A percentile compares a stretch with the other conserved stretches of the same genome.
These are phyloP conservation scores for Prunus dulcis DNA, from an alignment of 306 rosid genomes.

Conservation along the genomic window DNA sequence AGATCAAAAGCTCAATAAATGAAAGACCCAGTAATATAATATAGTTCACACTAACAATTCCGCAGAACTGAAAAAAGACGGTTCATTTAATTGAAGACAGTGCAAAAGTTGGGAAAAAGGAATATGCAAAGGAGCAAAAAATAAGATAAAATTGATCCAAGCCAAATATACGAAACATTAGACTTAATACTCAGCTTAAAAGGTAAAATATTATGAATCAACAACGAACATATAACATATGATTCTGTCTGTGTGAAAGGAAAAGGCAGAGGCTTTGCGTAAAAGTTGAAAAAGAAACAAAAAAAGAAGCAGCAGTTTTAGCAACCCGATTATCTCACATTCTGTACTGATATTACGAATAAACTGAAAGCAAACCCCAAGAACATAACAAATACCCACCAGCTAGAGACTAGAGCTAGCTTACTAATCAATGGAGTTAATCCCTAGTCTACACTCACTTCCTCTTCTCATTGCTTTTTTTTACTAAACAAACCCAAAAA, in stretches of 20 bases:
- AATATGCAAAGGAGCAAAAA: too few species aligned
- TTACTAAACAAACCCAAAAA: background rate
- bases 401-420: too few species aligned
- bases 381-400: background rate
- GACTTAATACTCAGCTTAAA: background rate
- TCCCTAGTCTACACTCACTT: background rate
- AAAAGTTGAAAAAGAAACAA: background rate
- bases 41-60: background rate
- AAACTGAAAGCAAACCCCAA: background rate
- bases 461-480: background rate
- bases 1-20: background rate
- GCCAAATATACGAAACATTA: background rate
- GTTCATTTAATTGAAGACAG: background rate
- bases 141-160: background rate
- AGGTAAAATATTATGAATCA: background rate
- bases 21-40: background rate
- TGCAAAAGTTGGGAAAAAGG: background rate
- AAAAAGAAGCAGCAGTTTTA: background rate
- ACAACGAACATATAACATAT: background rate
- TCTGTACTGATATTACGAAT: background rate
- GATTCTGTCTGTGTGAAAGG: background rate
- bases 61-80: background rate
- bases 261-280: background rate
- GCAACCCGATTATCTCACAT: background rate
- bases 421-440: background rate